Evolutionary conservation across 2,329 filamentous ascomycete genomes (phyloP).

Genomic region (Stagonosporopsis cucurbitacearum): DNA sequence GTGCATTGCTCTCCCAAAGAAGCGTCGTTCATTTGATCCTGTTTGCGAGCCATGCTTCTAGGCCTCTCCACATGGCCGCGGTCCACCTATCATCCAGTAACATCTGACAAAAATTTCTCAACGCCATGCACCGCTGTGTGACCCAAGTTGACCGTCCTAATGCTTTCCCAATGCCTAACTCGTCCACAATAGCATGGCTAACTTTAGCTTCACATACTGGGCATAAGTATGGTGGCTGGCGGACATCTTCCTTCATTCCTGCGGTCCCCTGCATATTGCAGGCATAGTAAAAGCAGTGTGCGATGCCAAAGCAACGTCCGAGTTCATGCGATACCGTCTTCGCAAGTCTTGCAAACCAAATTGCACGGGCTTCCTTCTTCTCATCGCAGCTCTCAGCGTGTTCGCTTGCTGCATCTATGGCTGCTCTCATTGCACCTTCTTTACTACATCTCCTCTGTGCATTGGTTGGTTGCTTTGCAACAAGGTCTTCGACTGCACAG

Average conservation of each 20-base stretch:
- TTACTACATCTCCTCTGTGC: constrained; percentile 20
- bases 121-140: constrained; percentile 49
- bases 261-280: constrained; percentile 69
- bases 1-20: background rate
- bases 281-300: constrained; percentile 69
- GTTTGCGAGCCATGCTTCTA: constrained; percentile 24
- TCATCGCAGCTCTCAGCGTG: background rate
- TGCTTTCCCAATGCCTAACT: constrained; percentile 28
- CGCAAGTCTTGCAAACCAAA: constrained; percentile 66
- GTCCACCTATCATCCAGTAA: constrained; percentile 46
- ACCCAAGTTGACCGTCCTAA: constrained; percentile 25
- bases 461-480: constrained; percentile 17
- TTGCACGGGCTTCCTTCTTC: constrained; percentile 21
- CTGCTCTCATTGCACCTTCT: constrained; percentile 21
- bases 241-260: constrained; percentile 62
- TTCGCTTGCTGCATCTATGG: constrained; percentile 20
- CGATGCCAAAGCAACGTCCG: constrained; percentile 70
- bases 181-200: constrained; percentile 25
- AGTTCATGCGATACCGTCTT: constrained; percentile 66
- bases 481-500: constrained; percentile 42
- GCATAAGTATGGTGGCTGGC: constrained; percentile 70
- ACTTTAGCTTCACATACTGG: constrained; percentile 66
- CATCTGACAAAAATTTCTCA: constrained; percentile 53
- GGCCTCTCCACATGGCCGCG: constrained; percentile 24
- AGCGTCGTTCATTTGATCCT: background rate